phyloP scores from a whole-genome alignment of 75 land plant species.

The Sequoiadendron giganteum region DNA sequence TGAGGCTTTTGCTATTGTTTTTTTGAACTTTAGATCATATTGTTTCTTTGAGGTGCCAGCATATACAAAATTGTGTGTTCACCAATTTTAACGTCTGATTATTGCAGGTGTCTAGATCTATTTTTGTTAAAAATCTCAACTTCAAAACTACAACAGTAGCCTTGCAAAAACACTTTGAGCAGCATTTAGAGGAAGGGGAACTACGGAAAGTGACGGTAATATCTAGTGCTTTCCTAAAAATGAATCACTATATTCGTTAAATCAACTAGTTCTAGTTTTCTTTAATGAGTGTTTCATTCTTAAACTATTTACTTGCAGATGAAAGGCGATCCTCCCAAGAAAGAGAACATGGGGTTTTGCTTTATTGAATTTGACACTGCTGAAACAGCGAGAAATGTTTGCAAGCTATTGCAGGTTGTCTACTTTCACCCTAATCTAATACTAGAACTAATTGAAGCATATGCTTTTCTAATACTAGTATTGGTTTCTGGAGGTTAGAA shows the following conservation, averaged over 20 bases:
- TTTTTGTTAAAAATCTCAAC: conserved; percentile 92
- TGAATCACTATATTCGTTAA: not conserved
- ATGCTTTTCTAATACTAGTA: not conserved
- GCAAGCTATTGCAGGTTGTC: conserved; percentile 84
- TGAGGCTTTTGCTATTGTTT: not conserved
- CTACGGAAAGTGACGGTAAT: conserved; percentile 74
- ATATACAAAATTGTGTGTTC: not conserved
- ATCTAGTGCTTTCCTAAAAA: not conserved
- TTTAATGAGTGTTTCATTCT: not conserved
- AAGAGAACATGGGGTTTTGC: conserved; percentile 81
- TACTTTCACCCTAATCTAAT: not conserved
- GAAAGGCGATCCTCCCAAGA: conserved; percentile 29
- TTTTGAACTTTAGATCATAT: not conserved
- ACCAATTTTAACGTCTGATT: not conserved
- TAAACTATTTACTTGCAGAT: conserved; percentile 23
- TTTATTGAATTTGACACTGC: conserved; percentile 88
- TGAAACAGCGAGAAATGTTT: conserved; percentile 73
- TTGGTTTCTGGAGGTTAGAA: not conserved
- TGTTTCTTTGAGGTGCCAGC: not conserved
- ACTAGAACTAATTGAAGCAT: not conserved
- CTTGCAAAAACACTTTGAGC: conserved; percentile 70
- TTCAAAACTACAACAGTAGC: conserved; percentile 76
- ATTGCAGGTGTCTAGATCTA: conserved; percentile 60
- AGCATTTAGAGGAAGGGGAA: conserved; percentile 52
- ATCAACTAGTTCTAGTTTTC: not conserved